Evolutionary conservation across 805 yeast genomes (phyloP), one percentile per base, ranked within the genome.

Genomic region (Naumovozyma castellii): DNA sequence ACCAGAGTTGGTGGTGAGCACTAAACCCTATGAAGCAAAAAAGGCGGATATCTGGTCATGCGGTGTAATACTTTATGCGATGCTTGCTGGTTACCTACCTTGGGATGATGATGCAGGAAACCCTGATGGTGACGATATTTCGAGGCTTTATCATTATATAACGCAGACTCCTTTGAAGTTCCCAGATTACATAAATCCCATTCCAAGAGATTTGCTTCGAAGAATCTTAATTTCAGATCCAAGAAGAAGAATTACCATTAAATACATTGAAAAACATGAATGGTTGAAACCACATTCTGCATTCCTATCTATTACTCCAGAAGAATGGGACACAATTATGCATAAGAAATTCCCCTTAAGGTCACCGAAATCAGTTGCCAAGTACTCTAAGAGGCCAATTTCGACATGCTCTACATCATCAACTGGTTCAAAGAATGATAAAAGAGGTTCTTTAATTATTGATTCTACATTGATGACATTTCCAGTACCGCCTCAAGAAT

Each of bases 41-140:
- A 88, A 87, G 61, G 97, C 85, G 20, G 98, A 92, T 63, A 81
- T 90, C 32, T 92, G 98, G 98, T 85, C 96, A 1, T 77, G 95
- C 51, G 98, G 98, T 41, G 87, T 92, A 16, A 92, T 92, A 39
- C 65, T 92, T 34, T 92, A 90, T 57, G 97, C 98, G 10, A 92
- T 92, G 95, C 69, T 92, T 40, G 90, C 97, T 0, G 98, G 98
- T 3, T 92, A 92, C 62, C 70, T 92, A 45, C 98, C 98, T 1
- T 92, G 86, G 68, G 98, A 92, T 57, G 98, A 92, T 61, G 99
- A 92, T 61, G 88, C 95, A 15, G 83, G 83, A 40, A 92, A 92
- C 56, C 97, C 96, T 28, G 95, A 92, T 58, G 95, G 97, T 36
- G 82, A 86, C 38, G 92, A 92, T 61, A 90, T 92, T 56, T 84